Percentiles rank a stretch among this genome's conserved stretches.
Evolutionary conservation across 257 asterid genomes (phyloP).

Genomic region (Solanum neorickii): DNA sequence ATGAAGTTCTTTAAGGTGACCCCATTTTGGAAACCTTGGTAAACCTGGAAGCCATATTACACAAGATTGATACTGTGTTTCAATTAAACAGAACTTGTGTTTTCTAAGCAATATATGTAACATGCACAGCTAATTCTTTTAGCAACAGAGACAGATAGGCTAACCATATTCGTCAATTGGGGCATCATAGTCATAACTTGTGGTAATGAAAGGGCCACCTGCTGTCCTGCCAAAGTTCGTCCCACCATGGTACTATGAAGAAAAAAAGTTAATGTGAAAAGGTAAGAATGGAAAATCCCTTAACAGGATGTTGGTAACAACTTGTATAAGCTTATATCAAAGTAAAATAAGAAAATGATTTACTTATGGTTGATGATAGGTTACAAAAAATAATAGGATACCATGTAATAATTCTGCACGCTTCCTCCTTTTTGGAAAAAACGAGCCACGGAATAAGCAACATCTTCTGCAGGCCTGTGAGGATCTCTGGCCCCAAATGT

Average conservation of each 20-base stretch:
- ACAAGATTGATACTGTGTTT: slow-evolving; percentile 1
- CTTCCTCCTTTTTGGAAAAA: slow-evolving; percentile 96
- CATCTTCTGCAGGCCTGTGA: slow-evolving; percentile 90
- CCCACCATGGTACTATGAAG: slow-evolving; percentile 82
- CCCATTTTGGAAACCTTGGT: slow-evolving; percentile 87
- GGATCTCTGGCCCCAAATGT: slow-evolving; percentile 88
- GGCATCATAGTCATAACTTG: slow-evolving; percentile 93
- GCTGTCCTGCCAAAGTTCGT: slow-evolving; percentile 95
- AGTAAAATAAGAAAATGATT: not conserved
- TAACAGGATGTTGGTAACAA: not conserved
- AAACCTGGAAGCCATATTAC: slow-evolving; percentile 45
- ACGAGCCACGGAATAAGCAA: slow-evolving; percentile 84
- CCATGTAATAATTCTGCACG: slow-evolving; percentile 92
- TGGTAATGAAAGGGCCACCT: slow-evolving; percentile 95
- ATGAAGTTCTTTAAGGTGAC: slow-evolving; percentile 89
- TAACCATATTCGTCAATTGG: slow-evolving; percentile 94
- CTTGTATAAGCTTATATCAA: not conserved
- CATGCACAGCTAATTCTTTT: not conserved
- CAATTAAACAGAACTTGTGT: not conserved
- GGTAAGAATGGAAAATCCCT: not conserved
- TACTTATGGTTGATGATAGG: not conserved
- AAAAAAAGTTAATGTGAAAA: not conserved
- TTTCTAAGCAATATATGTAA: not conserved
- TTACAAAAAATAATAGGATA: slow-evolving; percentile 2
- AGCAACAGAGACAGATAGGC: not conserved